Conservation (phyloP, 2,329 filamentous ascomycete genomes). For the Colletotrichum tabaci region DNA sequence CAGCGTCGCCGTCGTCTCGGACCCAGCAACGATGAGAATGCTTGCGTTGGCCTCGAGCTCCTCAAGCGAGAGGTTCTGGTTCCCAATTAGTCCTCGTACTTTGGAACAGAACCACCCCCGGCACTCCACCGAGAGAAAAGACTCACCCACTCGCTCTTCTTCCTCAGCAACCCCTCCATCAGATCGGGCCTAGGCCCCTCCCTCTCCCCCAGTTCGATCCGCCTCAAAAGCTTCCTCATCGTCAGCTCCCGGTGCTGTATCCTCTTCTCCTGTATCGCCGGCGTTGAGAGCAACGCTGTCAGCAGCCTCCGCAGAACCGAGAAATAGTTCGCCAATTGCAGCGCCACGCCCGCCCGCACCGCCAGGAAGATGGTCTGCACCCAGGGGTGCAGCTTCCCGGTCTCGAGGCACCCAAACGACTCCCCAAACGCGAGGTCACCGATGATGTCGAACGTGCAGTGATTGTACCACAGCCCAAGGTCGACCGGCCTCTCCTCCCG, state of each 20-base stretch:
- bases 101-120: neutral
- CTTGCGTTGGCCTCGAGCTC: slow-evolving; percentile 42
- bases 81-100: neutral
- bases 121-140: neutral
- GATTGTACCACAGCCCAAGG: slow-evolving; percentile 49
- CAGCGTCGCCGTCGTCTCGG: slow-evolving; percentile 53
- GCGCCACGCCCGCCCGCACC: slow-evolving; percentile 10
- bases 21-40: slow-evolving; percentile 49
- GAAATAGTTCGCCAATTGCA: slow-evolving; percentile 35
- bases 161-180: slow-evolving; percentile 42
- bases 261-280: slow-evolving; percentile 6
- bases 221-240: slow-evolving; percentile 34
- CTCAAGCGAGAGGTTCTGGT: slow-evolving; percentile 29
- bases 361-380: slow-evolving; percentile 27
- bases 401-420: slow-evolving; percentile 47
- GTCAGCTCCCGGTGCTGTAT: slow-evolving; percentile 7
- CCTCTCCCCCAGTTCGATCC: slow-evolving; percentile 39
- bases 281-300: slow-evolving; percentile 20
- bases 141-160: slow-evolving; percentile 41
- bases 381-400: slow-evolving; percentile 40
- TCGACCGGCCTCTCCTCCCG: slow-evolving; percentile 35
- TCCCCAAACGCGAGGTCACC: slow-evolving; percentile 50
- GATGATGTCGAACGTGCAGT: slow-evolving; percentile 50
- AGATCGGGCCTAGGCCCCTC: slow-evolving; percentile 30
- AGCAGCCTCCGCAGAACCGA: slow-evolving; percentile 1